A percentile compares a stretch with the other conserved stretches of the same genome.
These are phyloP conservation scores for Paragyromitra xinjiangensis DNA, from an alignment of 495 filamentous ascomycete species.

Conservation along the genomic window DNA sequence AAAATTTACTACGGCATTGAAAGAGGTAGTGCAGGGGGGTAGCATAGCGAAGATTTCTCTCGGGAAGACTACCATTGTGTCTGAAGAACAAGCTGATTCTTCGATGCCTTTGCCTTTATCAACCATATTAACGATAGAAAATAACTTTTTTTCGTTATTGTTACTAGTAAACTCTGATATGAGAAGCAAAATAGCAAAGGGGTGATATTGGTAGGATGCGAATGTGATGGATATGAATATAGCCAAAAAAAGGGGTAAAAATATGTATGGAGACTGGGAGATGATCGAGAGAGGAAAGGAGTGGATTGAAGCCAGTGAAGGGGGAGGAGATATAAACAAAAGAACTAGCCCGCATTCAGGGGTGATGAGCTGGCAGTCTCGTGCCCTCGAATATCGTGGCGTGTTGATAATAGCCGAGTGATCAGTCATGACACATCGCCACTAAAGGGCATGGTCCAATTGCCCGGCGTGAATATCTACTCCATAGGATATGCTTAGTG, in stretches of 20 bases:
- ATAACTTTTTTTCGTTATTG: background rate
- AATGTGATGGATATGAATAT: slow-evolving; percentile 9
- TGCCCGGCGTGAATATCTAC: background rate
- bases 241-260: slow-evolving; percentile 3
- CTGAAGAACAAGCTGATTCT: background rate
- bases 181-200: background rate
- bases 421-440: slow-evolving; percentile 32
- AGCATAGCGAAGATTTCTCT: background rate
- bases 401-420: slow-evolving; percentile 20
- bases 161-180: background rate
- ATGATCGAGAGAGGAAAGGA: background rate
- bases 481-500: background rate
- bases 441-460: background rate
- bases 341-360: background rate
- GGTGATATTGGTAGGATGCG: background rate
- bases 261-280: background rate
- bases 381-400: background rate
- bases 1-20: background rate
- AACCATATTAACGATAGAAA: background rate
- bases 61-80: background rate
- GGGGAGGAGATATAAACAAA: background rate
- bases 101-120: slow-evolving; percentile 13
- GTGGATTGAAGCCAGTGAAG: no score
- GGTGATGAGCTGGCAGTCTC: no score
- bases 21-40: background rate